phyloP scores from a whole-genome alignment of 257 asterid species.

The Catharanthus roseus region DNA sequence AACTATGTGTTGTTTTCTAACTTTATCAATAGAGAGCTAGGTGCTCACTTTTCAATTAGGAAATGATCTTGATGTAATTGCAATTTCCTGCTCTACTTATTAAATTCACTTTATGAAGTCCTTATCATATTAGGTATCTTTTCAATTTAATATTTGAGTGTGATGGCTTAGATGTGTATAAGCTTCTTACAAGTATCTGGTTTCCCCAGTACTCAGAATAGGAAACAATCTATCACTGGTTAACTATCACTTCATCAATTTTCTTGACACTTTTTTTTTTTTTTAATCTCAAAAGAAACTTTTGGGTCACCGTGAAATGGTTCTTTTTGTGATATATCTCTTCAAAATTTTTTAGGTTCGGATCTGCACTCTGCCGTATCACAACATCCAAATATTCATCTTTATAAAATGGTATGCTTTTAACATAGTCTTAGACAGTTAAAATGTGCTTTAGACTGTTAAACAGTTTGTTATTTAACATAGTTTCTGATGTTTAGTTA shows the following conservation, averaged over 20 bases:
- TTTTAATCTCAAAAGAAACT: background rate
- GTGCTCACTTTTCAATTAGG: background rate
- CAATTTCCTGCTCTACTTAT: background rate
- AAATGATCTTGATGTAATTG: background rate
- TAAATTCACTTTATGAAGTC: background rate
- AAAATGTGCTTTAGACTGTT: conserved; percentile 10
- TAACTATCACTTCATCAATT: background rate
- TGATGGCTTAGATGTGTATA: background rate
- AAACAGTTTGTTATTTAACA: conserved; percentile 1
- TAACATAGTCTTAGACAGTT: background rate
- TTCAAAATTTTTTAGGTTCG: conserved; percentile 52
- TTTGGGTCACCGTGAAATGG: background rate
- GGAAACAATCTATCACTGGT: background rate
- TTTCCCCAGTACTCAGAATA: background rate
- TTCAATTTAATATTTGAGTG: background rate
- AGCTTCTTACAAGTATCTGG: background rate
- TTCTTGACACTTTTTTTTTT: background rate
- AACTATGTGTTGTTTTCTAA: background rate
- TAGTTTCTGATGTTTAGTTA: background rate
- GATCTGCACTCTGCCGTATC: conserved; percentile 74
- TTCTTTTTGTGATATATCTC: background rate
- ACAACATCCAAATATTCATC: conserved; percentile 62
- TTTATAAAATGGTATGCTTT: conserved; percentile 69
- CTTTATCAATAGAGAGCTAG: background rate
- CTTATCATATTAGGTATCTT: background rate